phyloP scores from a whole-genome alignment of 805 yeast species.

The Blastobotrys attinorum region DNA sequence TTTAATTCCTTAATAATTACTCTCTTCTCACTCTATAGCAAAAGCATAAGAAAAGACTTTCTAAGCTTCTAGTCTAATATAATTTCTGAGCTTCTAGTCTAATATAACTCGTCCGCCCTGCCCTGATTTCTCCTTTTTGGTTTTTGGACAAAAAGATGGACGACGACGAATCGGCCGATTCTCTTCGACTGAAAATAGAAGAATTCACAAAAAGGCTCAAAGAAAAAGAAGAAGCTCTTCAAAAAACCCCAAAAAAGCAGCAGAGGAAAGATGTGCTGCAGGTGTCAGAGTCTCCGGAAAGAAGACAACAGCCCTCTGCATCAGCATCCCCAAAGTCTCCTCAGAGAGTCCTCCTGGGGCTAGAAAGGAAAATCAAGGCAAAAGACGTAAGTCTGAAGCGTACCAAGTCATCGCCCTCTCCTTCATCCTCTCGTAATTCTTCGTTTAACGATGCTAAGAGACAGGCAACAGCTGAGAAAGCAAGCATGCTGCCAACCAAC shows the following conservation, averaged over 20 bases:
- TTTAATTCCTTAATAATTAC: too few species aligned
- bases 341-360: constrained; percentile 17
- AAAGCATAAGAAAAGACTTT: too few species aligned
- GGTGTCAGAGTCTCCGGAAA: too few species aligned
- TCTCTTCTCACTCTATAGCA: too few species aligned
- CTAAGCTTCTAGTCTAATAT: too few species aligned
- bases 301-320: background rate
- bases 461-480: background rate
- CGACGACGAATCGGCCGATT: background rate
- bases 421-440: background rate
- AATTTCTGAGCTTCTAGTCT: too few species aligned
- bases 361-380: constrained; percentile 18
- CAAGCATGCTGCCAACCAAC: background rate
- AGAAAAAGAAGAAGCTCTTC: background rate
- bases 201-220: constrained; percentile 4
- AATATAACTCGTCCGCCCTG: too few species aligned
- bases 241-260: background rate
- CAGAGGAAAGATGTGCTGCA: too few species aligned
- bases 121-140: too few species aligned
- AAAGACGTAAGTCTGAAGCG: constrained; percentile 15
- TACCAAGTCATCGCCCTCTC: background rate
- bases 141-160: too few species aligned
- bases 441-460: background rate
- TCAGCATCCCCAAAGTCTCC: constrained; percentile 13
- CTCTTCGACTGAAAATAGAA: background rate